phyloP scores from a whole-genome alignment of 78 protist species.

The Andalucia godoyi region DNA sequence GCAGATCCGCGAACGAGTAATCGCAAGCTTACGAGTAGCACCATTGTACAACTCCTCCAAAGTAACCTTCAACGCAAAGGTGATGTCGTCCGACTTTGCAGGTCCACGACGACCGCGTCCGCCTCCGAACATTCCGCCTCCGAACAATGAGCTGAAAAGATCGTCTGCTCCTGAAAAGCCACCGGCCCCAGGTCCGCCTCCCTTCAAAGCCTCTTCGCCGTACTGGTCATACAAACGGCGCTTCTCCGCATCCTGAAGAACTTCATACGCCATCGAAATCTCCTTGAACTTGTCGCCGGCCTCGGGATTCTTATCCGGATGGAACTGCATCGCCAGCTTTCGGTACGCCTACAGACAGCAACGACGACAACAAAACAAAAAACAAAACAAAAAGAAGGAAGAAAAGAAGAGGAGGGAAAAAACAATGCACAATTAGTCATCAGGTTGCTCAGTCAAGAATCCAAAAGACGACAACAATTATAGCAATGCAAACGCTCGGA shows the following conservation, averaged over 20 bases:
- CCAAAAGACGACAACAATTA: no score
- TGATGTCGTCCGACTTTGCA: constrained; percentile 47
- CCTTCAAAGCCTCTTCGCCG: constrained; percentile 81
- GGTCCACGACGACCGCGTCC: constrained; percentile 13
- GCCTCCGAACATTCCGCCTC: constrained; percentile 55
- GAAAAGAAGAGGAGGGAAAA: no score
- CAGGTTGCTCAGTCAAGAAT: no score
- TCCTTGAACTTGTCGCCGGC: constrained; percentile 73
- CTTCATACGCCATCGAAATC: constrained; percentile 76
- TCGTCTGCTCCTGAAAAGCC: constrained; percentile 33
- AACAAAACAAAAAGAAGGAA: no score
- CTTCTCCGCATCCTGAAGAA: constrained; percentile 71
- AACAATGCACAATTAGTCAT: no score
- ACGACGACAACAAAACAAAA: no score
- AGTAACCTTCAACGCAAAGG: constrained; percentile 40
- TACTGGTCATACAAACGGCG: constrained; percentile 73
- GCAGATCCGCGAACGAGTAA: constrained; percentile 70
- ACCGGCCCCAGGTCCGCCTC: constrained; percentile 57
- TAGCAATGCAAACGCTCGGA: no score
- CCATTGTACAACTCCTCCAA: constrained; percentile 95
- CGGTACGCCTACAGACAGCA: constrained; percentile 46
- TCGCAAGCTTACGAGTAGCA: constrained; percentile 58
- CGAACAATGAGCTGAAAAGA: constrained; percentile 65
- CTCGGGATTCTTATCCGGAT: constrained; percentile 84
- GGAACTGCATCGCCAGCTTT: constrained; percentile 84